Conservation (phyloP, 1,139 yeast genomes). For the Candida pseudoviswanathii region DNA sequence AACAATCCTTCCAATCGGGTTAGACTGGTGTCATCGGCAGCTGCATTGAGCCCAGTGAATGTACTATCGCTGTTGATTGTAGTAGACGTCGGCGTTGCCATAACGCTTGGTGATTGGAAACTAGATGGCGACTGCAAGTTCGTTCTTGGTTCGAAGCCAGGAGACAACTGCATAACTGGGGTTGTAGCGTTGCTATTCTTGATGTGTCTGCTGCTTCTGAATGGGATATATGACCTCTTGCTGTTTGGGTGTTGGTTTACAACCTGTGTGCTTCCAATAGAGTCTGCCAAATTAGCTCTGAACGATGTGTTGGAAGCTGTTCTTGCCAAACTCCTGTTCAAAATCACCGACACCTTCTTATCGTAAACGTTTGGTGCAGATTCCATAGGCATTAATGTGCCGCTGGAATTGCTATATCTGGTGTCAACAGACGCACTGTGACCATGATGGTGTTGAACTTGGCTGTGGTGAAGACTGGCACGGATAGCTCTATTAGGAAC, state of each 20-base stretch:
- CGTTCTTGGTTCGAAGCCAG: slow-evolving; percentile 22
- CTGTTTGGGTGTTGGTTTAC: slow-evolving; percentile 21
- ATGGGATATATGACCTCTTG: slow-evolving; percentile 48
- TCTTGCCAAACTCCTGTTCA: slow-evolving; percentile 73
- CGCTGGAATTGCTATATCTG: slow-evolving; percentile 31
- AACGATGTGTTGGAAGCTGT: slow-evolving; percentile 78
- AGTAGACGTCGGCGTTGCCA: slow-evolving; percentile 3
- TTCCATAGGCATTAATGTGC: slow-evolving; percentile 54
- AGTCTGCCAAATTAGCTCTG: slow-evolving; percentile 70
- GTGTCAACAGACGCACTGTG: slow-evolving; percentile 58
- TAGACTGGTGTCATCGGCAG: slow-evolving; percentile 11
- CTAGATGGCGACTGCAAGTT: slow-evolving; percentile 10
- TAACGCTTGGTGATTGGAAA: slow-evolving; percentile 9
- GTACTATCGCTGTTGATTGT: slow-evolving; percentile 5
- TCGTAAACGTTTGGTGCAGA: slow-evolving; percentile 81
- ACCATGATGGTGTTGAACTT: slow-evolving; percentile 29
- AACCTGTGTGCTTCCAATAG: slow-evolving; percentile 34
- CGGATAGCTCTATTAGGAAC: slow-evolving; percentile 11
- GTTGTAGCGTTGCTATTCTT: slow-evolving; percentile 2
- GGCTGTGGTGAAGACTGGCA: slow-evolving; percentile 9
- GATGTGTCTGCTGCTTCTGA: slow-evolving; percentile 30
- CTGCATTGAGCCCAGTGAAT: not conserved
- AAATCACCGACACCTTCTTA: slow-evolving; percentile 73
- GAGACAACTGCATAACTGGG: slow-evolving; percentile 26
- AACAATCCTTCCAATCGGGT: slow-evolving; percentile 32